Percentiles rank a stretch among this genome's conserved stretches.
Conservation (phyloP, 495 filamentous ascomycete genomes). For the Xylaria sp. region DNA sequence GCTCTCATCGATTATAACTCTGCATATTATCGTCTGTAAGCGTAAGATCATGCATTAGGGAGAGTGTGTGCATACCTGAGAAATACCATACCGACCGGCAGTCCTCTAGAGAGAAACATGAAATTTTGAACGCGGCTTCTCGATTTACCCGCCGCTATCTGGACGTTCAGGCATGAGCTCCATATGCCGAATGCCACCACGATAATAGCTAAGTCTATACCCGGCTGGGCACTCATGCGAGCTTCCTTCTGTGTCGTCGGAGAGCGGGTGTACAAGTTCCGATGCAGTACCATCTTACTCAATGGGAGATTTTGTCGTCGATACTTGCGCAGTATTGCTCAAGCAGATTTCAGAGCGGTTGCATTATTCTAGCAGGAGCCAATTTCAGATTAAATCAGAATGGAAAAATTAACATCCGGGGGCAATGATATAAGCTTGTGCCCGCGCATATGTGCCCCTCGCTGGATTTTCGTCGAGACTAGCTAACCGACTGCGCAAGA, state of each 20-base stretch:
- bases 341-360: neutral
- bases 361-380: neutral
- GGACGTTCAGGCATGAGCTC: neutral
- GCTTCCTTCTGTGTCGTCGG: neutral
- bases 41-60: neutral
- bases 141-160: slow-evolving; percentile 12
- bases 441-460: neutral
- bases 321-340: neutral
- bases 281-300: neutral
- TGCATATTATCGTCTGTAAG: neutral
- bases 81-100: neutral
- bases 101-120: neutral
- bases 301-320: neutral
- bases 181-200: slow-evolving; percentile 19
- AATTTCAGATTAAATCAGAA: neutral
- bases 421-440: slow-evolving; percentile 12
- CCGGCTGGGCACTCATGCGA: slow-evolving; percentile 23
- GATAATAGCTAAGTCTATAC: slow-evolving; percentile 2
- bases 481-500: neutral
- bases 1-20: neutral
- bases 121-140: neutral
- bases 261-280: slow-evolving; percentile 15
- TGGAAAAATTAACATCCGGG: neutral
- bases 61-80: neutral
- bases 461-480: neutral